phyloP scores from a whole-genome alignment of 495 filamentous ascomycete species.

The Delitschia confertaspora region DNA sequence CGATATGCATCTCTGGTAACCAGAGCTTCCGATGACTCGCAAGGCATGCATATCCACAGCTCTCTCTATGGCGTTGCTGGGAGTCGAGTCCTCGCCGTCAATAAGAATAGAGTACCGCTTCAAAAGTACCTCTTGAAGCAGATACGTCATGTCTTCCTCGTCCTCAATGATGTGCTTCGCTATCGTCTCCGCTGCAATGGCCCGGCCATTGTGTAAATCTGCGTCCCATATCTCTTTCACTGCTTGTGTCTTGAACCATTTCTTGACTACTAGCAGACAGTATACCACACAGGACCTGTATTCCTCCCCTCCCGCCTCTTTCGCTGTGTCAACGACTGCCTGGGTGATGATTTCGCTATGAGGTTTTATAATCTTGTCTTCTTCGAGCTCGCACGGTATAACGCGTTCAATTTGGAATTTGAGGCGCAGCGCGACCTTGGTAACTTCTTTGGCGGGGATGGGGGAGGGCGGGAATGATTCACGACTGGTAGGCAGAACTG shows the following conservation, averaged over 20 bases:
- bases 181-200: slow-evolving; percentile 83
- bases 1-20: slow-evolving; percentile 90
- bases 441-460: slow-evolving; percentile 62
- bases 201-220: slow-evolving; percentile 68
- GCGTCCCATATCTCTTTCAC: slow-evolving; percentile 82
- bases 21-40: slow-evolving; percentile 74
- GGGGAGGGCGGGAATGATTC: slow-evolving; percentile 48
- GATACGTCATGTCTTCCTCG: slow-evolving; percentile 64
- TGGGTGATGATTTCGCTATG: slow-evolving; percentile 78
- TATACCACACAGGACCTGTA: slow-evolving; percentile 70
- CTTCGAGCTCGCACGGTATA: slow-evolving; percentile 77
- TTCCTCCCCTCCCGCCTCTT: slow-evolving; percentile 68
- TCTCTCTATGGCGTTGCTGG: slow-evolving; percentile 80
- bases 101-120: slow-evolving; percentile 79
- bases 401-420: slow-evolving; percentile 86
- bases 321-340: slow-evolving; percentile 67
- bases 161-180: slow-evolving; percentile 88
- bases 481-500: slow-evolving; percentile 55
- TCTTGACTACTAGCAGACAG: slow-evolving; percentile 76
- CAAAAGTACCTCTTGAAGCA: slow-evolving; percentile 74
- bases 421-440: slow-evolving; percentile 76
- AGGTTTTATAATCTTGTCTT: slow-evolving; percentile 58
- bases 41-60: slow-evolving; percentile 89
- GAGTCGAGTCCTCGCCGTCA: slow-evolving; percentile 59
- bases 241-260: slow-evolving; percentile 84